Conservation (phyloP, 208 protist genomes). For the Novymonas esmeraldas region DNA sequence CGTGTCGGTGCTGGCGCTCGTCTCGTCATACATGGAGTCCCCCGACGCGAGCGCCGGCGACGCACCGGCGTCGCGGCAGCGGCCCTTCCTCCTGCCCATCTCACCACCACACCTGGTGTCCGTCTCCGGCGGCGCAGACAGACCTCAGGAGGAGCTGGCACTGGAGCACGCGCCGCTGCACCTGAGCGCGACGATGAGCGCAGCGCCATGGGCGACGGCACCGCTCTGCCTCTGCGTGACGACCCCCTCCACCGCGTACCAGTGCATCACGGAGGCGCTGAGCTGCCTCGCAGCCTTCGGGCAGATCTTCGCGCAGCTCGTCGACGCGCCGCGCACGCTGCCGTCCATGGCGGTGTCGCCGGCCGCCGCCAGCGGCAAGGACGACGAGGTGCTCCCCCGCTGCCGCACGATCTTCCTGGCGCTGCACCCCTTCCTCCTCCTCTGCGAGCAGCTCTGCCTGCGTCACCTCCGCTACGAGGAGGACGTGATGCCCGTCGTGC, state of each 20-base stretch:
- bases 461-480: slow-evolving; percentile 36
- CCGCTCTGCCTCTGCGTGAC: slow-evolving; percentile 18
- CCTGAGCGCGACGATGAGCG: neutral
- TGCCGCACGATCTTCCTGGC: slow-evolving; percentile 20
- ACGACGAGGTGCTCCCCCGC: neutral
- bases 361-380: neutral
- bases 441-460: slow-evolving; percentile 27
- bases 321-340: slow-evolving; percentile 14
- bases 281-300: slow-evolving; percentile 24
- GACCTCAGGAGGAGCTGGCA: neutral
- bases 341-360: too few relatives aligned
- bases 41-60: neutral
- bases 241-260: slow-evolving; percentile 10
- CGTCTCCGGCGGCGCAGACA: neutral
- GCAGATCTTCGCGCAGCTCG: slow-evolving; percentile 30
- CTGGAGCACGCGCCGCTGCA: neutral
- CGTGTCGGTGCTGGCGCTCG: slow-evolving; percentile 9
- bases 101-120: neutral
- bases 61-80: neutral
- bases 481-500: slow-evolving; percentile 49
- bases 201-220: neutral
- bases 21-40: slow-evolving; percentile 18
- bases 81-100: neutral
- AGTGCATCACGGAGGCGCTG: slow-evolving; percentile 28
- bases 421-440: slow-evolving; percentile 33